Percentiles rank a stretch among this genome's conserved stretches.
Evolutionary conservation across 331 rosid species (phyloP).

Genomic region (Malus hybrid): DNA sequence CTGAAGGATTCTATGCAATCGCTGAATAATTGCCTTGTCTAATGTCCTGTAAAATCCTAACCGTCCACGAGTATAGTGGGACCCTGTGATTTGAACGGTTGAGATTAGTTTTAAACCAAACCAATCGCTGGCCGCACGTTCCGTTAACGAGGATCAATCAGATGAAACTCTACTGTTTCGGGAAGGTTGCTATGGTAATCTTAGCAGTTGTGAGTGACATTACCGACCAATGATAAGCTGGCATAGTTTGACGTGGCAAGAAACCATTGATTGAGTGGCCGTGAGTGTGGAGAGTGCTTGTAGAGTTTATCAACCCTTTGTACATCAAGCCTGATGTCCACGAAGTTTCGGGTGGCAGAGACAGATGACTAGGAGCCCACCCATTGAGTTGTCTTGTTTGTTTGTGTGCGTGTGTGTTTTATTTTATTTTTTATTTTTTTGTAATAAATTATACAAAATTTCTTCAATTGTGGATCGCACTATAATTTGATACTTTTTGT

Average conservation of each 20-base stretch:
- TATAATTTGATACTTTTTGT: no score
- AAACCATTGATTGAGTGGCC: neutral
- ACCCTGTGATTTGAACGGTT: neutral
- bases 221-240: neutral
- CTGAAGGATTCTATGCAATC: neutral
- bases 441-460: no score
- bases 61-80: neutral
- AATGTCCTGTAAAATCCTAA: neutral
- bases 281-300: neutral
- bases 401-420: neutral
- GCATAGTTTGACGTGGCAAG: neutral
- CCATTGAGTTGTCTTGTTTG: neutral
- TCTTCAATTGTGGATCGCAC: no score
- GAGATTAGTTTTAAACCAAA: neutral
- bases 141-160: neutral
- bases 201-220: neutral
- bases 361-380: neutral
- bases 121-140: neutral
- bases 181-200: no score
- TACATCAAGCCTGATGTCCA: neutral
- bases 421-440: no score
- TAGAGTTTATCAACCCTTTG: neutral
- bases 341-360: neutral
- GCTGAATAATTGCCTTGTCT: neutral
- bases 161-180: neutral